Conservation (phyloP, 371 early-diverging fungal species). For the Zopfochytrium polystomum region DNA sequence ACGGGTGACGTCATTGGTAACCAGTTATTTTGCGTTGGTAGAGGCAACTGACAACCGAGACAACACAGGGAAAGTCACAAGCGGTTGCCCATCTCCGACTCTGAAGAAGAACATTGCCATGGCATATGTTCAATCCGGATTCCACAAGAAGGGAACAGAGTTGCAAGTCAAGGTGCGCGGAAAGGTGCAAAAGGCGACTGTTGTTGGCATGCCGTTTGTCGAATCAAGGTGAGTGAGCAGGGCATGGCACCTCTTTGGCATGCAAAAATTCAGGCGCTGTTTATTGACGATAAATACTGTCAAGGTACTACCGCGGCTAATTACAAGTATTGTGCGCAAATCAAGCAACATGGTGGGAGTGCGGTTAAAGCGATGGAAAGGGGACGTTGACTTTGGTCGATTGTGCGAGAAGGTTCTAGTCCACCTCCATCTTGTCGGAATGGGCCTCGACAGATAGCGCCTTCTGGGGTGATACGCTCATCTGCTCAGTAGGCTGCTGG, state of each 20-base stretch:
- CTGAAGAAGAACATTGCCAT: slow-evolving; percentile 96
- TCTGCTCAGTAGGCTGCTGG: too few relatives aligned
- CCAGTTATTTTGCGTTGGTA: not conserved
- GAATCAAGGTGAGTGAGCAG: not conserved
- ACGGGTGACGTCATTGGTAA: slow-evolving; percentile 51
- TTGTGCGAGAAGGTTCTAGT: not conserved
- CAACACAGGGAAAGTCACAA: slow-evolving; percentile 75
- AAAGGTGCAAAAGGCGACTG: slow-evolving; percentile 71
- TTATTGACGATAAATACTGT: too few relatives aligned
- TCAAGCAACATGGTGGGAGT: not conserved
- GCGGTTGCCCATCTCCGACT: slow-evolving; percentile 90
- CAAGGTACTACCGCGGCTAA: too few relatives aligned
- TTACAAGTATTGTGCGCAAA: slow-evolving; percentile 1
- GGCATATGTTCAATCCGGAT: slow-evolving; percentile 86
- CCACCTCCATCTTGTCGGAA: not conserved
- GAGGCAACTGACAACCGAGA: slow-evolving; percentile 4
- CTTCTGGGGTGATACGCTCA: too few relatives aligned
- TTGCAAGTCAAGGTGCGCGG: slow-evolving; percentile 87
- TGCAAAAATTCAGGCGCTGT: too few relatives aligned
- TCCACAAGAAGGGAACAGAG: slow-evolving; percentile 83
- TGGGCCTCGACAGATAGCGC: too few relatives aligned
- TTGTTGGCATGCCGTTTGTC: slow-evolving; percentile 96
- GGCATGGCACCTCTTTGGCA: not conserved
- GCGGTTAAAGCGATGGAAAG: not conserved
- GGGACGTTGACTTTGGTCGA: not conserved